Base-by-base conservation (phyloP, 1,139 yeast species). In the Yamadazyma atmosphaerica region DNA sequence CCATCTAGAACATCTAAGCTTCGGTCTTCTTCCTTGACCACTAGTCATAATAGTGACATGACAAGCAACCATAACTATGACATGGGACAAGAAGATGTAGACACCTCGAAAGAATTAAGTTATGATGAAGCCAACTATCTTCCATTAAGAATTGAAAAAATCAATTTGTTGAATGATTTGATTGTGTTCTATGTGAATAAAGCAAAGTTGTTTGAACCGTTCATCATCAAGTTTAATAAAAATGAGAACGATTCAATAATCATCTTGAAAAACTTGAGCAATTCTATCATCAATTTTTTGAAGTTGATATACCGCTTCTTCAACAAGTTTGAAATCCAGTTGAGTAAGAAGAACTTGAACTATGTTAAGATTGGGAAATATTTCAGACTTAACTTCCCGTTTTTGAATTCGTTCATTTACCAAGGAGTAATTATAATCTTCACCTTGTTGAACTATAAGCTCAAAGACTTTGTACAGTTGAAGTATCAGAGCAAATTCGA, bases 191-290 rank as follows among this genome's bases (percentile, higher is more conserved):
- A 74, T 48, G 70, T 75, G 39, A 75, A 74, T 45, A 58, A 75
- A 38, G 77, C 79, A 22, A 77, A 76, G 44, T 59, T 76, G 37
- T 72, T 73, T 44, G 80, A 75, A 47, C 80, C 79, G 16, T 76
- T 76, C 46, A 61, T 75, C 50, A 58, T 64, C 23, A 64, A 64
- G 41, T 68, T 71, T 34, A 37, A 21, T 47, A 61, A 62, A 18
- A 56, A 55, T 21, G 58, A 64, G 4, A 56, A 60, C 3, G 65
- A 60, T 6, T 50, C 47, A 9, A 37, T 47, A 10, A 42, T 51
- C 15, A 58, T 69, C 11, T 47, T 65, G 17, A 61, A 63, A 35
- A 57, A 59, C 29, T 60, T 72, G 38, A 47, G 65, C 2, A 58
- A 59, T 38, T 71, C 79, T 4, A 58, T 74, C 3, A 39, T 64